Evolutionary conservation across 1,139 yeast genomes (phyloP), one percentile per base, ranked within the genome.

Genomic region (Pneumocystis wakefieldiae): DNA sequence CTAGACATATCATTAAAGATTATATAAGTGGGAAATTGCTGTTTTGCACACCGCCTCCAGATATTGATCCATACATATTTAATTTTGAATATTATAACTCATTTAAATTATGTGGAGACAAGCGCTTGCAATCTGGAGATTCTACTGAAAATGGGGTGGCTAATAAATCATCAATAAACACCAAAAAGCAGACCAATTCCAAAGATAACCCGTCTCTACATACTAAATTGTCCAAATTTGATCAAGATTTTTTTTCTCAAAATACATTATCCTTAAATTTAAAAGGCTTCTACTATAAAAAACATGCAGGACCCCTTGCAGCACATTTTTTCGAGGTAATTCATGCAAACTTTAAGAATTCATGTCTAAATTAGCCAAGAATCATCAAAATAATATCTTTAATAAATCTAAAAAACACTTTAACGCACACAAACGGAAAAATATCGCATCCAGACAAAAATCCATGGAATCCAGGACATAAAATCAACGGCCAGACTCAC

Each of bases 1-100:
- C 97, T 38, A 81, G 99, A 73, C 87, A 88, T 69, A 83, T 94
- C 65, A 79, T 94, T 71, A 94, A 94, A 76, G 99, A 94, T 75
- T 92, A 90, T 70, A 97, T 94, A 57, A 88, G 83, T 72, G 98
- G 97, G 68, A 91, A 89, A 73, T 78, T 94, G 65, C 78, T 89
- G 62, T 91, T 82, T 71, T 86, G 89, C 57, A 85, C 84, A 67
- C 97, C 97, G 12, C 98, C 98, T 58, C 97, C 96, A 62, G 67
- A 69, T 2, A 70, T 69, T 42, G 64, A 67, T 38, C 78, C 76
- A 24, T 81, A 78, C n/a, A 84, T 83, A 66, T 92, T 90, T 77
- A 94, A 94, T 75, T 76, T 78, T 66, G 94, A 83, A 41, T 74
- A 87, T 63, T 91, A 87, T 74, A 81, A 82, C 0, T 76, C 90